A percentile compares a stretch with the other conserved stretches of the same genome.
These are phyloP conservation scores for Sechiopsis laciniata DNA, from an alignment of 306 rosid genomes.

Conservation along the genomic window DNA sequence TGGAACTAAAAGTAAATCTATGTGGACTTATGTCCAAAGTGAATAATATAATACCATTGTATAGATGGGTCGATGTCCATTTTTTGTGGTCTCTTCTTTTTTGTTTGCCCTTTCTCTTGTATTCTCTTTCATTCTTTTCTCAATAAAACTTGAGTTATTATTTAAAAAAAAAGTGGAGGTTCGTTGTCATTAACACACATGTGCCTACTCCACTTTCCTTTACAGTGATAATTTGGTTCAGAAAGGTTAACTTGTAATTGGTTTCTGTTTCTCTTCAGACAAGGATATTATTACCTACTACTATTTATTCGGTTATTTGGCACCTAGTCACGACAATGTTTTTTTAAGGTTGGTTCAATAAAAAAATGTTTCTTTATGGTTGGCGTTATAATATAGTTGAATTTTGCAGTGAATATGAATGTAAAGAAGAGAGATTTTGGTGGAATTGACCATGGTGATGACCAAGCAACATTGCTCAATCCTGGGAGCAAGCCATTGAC, in stretches of 20 bases:
- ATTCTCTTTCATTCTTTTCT: too few species aligned
- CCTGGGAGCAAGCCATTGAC: constrained; percentile 74
- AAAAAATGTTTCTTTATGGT: constrained; percentile 24
- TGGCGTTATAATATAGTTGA: constrained; percentile 25
- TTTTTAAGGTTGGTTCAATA: constrained; percentile 24
- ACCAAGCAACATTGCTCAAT: constrained; percentile 76
- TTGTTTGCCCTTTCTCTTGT: too few species aligned
- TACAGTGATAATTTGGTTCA: not conserved
- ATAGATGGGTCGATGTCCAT: too few species aligned
- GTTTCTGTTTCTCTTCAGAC: not conserved
- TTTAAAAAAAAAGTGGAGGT: too few species aligned
- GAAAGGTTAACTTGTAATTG: not conserved
- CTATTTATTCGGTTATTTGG: not conserved
- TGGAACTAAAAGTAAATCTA: too few species aligned
- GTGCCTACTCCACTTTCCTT: not conserved
- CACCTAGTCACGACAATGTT: constrained; percentile 6
- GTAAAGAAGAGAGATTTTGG: constrained; percentile 89
- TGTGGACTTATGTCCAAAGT: too few species aligned
- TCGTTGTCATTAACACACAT: too few species aligned
- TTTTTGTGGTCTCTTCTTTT: too few species aligned
- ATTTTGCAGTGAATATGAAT: constrained; percentile 53
- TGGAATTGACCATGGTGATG: constrained; percentile 80
- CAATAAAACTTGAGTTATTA: too few species aligned
- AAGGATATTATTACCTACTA: not conserved
- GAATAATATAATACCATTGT: too few species aligned